Evolutionary conservation across 768 basidiomycete species (phyloP), one percentile per base, ranked within the genome.

Genomic region (Auricularia sp.): DNA sequence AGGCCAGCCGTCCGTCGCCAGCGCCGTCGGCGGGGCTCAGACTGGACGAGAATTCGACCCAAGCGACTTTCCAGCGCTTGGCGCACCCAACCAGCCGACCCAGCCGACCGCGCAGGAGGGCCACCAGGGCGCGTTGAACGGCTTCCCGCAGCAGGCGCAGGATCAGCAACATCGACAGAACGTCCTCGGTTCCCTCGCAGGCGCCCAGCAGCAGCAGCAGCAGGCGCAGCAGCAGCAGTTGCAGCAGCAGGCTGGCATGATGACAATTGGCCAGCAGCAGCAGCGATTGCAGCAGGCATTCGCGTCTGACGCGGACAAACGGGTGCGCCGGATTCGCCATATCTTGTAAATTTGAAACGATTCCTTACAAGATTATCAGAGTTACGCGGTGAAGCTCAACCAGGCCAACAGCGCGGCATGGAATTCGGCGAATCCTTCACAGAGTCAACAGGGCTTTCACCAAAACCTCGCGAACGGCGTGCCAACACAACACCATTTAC

Each of bases 1-100:
- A 71, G 11, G 71, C 73, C 10, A 73, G 54, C 33, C 63, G 68
- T 5, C 71, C 83, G 67, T 86, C 89, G 58, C 75, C 62, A 72
- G 75, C 64, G 64, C 59, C 62, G 65, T 61, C 56, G 71, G 75
- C 61, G 73, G 76, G 47, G 75, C 70, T 58, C 81, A 82, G 68
- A 75, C 64, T 11, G 44, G 82, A 65, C 79, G 86, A 71, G 86
- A 88, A 73, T 90, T 94, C 67, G 89, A 88, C n/a, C 85, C 87
- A 47, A 91, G 93, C 69, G 92, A 94, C 77, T 94, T 94, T 73
- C 92, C 92, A 62, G 92, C 92, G 18, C 78, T 94, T 34, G 88
- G 91, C 11, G 88, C 87, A 63, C 86, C 83, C 69, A 76, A 79
- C 65, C 79, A 81, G 68, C 61, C 71, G 78, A 68, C 80, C 68